Evolutionary conservation across 768 basidiomycete genomes (phyloP), one percentile per base, ranked within the genome.

Genomic region (Calocera viscosa): DNA sequence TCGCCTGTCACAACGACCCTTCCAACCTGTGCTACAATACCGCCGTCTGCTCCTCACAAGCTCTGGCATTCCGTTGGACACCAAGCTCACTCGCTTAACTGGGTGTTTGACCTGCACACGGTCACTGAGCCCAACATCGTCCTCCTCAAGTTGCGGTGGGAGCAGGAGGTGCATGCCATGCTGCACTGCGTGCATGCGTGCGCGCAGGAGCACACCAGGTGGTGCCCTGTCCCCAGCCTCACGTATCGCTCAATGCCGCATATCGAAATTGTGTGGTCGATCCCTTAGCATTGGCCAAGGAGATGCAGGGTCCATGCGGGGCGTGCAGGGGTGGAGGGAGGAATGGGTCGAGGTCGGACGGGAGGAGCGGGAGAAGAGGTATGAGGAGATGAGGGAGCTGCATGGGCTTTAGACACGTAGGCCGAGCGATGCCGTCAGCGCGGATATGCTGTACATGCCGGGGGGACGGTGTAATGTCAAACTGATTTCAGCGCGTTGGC

Each of bases 61-160:
- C n/a, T n/a, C n/a, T n/a, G 65, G 26, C 5, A 65, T 35, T 11
- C 12, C 16, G 33, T 26, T 2, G 35, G 39, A 68, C 69, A 14
- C 72, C 41, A 66, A 66, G 19, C 65, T 66, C 65, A 70, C 67
- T 32, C 39, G 78, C 84, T n/a, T 72, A 47, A 19, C 43, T 7
- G 24, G 43, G 19, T 47, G 8, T 3, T 19, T 19, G 5, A 7
- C 24, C 43, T 19, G 3, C 24, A 5, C 24, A 19, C 43, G 43
- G 8, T 19, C 24, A 19, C 43, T 7, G 24, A 47, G 43, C 43
- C 43, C 24, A 47, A 75, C 43, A 78, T 79, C n/a, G 90, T 86
- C 12, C 79, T 99, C 30, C 76, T 79, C 19, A 83, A 70, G 82
- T 88, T 28, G 86, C 88, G 40, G 86, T 86, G 69, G n/a, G n/a